Conservation (phyloP, 164 flowering plant genomes). For the Aristolochia fimbriata region DNA sequence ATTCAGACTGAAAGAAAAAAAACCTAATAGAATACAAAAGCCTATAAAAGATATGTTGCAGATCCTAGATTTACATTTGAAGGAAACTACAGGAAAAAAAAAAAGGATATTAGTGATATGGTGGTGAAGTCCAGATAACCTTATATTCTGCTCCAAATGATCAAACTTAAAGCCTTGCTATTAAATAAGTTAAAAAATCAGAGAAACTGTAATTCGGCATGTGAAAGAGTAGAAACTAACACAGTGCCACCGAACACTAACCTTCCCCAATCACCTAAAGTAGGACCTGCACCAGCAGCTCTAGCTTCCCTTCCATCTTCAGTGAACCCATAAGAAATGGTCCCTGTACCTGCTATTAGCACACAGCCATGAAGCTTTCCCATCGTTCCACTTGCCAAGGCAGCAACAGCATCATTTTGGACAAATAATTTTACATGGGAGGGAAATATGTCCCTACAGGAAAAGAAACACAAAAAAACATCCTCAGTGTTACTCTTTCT, state of each 20-base stretch:
- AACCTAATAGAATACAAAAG: no score
- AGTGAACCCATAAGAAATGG: constrained; percentile 77
- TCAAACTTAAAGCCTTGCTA: no score
- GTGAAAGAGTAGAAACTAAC: no score
- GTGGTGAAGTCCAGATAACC: no score
- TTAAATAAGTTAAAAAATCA: not conserved
- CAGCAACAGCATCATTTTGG: constrained; percentile 93
- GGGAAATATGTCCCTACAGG: constrained; percentile 62
- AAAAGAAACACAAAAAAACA: not conserved
- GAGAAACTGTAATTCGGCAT: no score
- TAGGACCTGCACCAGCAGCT: constrained; percentile 96
- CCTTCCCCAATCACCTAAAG: constrained; percentile 99
- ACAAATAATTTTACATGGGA: constrained; percentile 59
- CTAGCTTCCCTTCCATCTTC: constrained; percentile 93
- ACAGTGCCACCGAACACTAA: constrained; percentile 7
- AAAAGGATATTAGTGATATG: no score
- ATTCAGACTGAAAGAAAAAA: no score
- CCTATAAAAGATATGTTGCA: no score
- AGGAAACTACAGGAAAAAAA: no score
- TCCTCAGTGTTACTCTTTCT: not conserved
- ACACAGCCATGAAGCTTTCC: constrained; percentile 98
- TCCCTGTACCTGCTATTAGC: constrained; percentile 89
- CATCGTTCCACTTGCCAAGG: constrained; percentile 90
- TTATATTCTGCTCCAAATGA: no score
- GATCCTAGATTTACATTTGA: no score